Evolutionary conservation across 345 rosid species (phyloP).

Genomic region (Salix viminalis): DNA sequence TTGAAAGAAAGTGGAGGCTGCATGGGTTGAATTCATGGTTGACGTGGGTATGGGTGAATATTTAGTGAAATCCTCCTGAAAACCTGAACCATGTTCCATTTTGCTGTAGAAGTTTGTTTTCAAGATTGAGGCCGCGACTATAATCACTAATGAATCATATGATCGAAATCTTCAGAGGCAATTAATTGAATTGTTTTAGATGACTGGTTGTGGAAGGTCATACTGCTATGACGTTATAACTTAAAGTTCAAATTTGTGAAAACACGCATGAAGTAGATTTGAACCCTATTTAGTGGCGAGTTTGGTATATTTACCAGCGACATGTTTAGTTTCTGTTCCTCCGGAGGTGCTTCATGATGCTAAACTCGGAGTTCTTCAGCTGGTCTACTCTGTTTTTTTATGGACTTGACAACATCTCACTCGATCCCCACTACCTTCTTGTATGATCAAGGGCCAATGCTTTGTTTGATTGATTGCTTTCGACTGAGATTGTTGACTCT

Average conservation of each 20-base stretch:
- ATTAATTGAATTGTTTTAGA: neutral
- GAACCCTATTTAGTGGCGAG: neutral
- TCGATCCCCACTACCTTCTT: neutral
- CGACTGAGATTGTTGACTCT: neutral
- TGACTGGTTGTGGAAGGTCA: neutral
- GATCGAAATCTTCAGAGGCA: neutral
- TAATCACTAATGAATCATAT: too few relatives aligned
- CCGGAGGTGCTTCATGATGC: neutral
- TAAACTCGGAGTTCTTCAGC: neutral
- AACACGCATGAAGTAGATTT: neutral
- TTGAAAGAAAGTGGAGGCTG: neutral
- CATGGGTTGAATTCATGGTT: neutral
- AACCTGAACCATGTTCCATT: neutral
- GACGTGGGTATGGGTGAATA: neutral
- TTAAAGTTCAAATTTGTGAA: neutral
- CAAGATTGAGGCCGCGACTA: neutral
- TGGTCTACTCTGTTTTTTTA: neutral
- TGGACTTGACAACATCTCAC: neutral
- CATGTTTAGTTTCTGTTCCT: neutral
- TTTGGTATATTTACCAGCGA: neutral
- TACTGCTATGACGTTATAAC: neutral
- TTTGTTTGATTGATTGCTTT: neutral
- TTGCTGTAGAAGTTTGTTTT: neutral
- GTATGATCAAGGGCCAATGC: neutral
- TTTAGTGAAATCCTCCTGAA: neutral